Base-by-base conservation (phyloP, 805 yeast genomes). In the Ogataea nitratoaversa region DNA sequence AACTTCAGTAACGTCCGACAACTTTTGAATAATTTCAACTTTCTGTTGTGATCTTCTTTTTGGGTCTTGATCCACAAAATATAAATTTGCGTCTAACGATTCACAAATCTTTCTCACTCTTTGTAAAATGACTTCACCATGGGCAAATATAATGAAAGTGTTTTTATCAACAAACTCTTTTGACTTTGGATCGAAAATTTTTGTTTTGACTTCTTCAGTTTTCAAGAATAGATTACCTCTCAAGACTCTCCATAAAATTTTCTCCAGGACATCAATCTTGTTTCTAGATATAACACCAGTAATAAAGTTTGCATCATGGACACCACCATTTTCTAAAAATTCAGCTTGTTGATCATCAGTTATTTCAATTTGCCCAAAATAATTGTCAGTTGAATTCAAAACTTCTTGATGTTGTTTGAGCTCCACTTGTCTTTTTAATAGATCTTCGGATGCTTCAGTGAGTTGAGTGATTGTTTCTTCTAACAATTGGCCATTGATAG, bases 131-230 rank as follows among this genome's bases (percentile, higher is more conserved):
- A 83, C 65, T 28, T 76, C 68, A 56, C 99, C 99, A 65, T 95
- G 98, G 17, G 97, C 84, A 56, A 90, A 90, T 29, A 91, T 81
- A 45, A 95, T 78, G 56, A 93, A 90, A 34, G 88, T 82, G 57
- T 82, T 84, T 61, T 91, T 91, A 48, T 76, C 81, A 9, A 83
- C 76, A 38, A 64, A 66, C 23, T 71, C 70, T 36, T 76, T 76
- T 18, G 79, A 53, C 54, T 78, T 72, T 32, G 74, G 60, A 53
- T 87, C 95, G 54, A 74, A 76, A 37, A 88, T 65, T 17, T 79
- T 76, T 52, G 83, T 85, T 6, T 75, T 74, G 43, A 91, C 78
- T 50, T 85, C 93, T 35, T 76, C 74, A 47, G 84, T 76, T 50
- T 82, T 81, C 60, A 90, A 76, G 55, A 76, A 87, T 49, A 95